phyloP scores from a whole-genome alignment of 225 moss, liverwort and hornwort genomes.

The Sphagnum tenellum region DNA sequence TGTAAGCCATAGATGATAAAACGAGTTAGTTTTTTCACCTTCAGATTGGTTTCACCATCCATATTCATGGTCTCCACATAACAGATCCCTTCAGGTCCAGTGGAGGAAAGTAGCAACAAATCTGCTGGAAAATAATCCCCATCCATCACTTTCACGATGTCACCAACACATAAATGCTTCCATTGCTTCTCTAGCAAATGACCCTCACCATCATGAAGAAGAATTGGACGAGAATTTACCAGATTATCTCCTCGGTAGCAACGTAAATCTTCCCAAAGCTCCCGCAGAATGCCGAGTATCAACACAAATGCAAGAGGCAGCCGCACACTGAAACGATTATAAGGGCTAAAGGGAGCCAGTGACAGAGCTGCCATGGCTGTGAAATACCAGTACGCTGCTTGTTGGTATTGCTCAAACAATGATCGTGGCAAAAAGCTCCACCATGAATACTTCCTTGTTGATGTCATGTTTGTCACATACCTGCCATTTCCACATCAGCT shows the following conservation, averaged over 20 bases:
- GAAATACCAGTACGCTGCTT: slow-evolving; percentile 65
- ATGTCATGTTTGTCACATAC: slow-evolving; percentile 30
- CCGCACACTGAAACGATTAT: slow-evolving; percentile 40
- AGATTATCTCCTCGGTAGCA: slow-evolving; percentile 40
- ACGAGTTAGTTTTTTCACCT: too few species aligned
- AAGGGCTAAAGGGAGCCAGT: slow-evolving; percentile 47
- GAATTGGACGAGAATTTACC: slow-evolving; percentile 38
- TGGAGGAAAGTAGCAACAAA: too few species aligned
- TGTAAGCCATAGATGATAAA: too few species aligned
- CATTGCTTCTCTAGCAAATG: slow-evolving; percentile 28
- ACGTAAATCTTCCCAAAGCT: slow-evolving; percentile 58
- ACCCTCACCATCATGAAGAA: slow-evolving; percentile 21
- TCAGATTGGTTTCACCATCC: too few species aligned
- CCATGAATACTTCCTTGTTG: slow-evolving; percentile 59
- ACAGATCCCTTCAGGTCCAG: too few species aligned
- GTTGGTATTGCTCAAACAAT: slow-evolving; percentile 59
- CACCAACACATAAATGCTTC: slow-evolving; percentile 54
- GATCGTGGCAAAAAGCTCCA: slow-evolving; percentile 45
- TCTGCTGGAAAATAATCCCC: too few species aligned
- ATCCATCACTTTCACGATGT: slow-evolving; percentile 51
- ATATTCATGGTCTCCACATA: too few species aligned
- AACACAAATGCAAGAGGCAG: slow-evolving; percentile 57
- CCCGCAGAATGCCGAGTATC: slow-evolving; percentile 42
- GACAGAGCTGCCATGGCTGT: too few species aligned
- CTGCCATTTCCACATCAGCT: too few species aligned